Evolutionary conservation across 1,284 basidiomycete species (phyloP), one percentile per base, ranked within the genome.

Genomic region (Meripilus lineatus): DNA sequence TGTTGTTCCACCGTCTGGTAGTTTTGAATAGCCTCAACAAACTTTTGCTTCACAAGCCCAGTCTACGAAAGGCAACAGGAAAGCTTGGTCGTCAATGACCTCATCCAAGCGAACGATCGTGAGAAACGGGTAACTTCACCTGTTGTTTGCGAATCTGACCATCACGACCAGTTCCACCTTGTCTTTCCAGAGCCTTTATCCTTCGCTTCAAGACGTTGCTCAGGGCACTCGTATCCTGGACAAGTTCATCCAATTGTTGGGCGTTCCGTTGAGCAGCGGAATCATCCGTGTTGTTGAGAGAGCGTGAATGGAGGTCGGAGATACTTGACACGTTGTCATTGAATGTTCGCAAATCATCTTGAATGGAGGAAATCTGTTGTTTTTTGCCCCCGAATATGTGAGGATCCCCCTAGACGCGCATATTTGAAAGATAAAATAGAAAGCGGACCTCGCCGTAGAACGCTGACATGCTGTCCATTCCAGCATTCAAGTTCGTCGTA

Each of bases 1-100:
- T 91, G 84, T 66, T 93, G 88, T 69, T 99, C 96, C 20, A 96
- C 91, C 32, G 81, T 79, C 68, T 97, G 93, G 59, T 89, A 90
- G 52, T 73, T 80, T 65, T 90, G 85, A 50, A 90, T 88, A n/a
- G 87, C 86, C 53, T 89, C 86, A 41, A 89, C 77, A 59, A 90
- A 90, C 63, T 89, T 90, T 42, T 80, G 77, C 66, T 88, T 89
- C 50, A 90, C 78, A 24, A 89, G 64, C 3, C 79, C 83, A 25
- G 81, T 85, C 84, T 89, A 45, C 25, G 26, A 49, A 35, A 37
- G 15, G 17, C 23, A 11, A 38, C 18, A 24, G 21, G 5, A 13
- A 45, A 24, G 32, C 45, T 22, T 21, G 39, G 37, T 28, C 25
- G 23, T 35, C 41, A 30, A 10, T 30, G 28, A 30, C n/a, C 8